Conservation (phyloP, 2,329 filamentous ascomycete species). For the Magnaporthiopsis incrustans region DNA sequence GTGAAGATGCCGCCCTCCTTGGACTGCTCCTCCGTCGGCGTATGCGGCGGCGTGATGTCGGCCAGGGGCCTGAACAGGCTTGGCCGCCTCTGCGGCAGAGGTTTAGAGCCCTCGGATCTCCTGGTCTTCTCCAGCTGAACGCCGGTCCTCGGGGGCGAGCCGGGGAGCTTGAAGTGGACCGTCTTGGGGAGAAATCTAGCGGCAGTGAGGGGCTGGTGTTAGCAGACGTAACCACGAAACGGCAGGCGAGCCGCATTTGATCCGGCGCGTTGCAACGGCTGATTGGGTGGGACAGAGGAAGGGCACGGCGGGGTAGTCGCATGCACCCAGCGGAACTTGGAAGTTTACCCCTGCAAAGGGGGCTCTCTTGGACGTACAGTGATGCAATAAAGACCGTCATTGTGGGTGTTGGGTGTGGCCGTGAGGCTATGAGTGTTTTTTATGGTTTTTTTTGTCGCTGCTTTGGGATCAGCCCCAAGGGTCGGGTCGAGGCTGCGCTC, state of each 20-base stretch:
- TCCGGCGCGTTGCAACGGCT: background rate
- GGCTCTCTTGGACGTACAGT: constrained; percentile 18
- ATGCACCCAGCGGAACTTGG: background rate
- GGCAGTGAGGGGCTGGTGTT: background rate
- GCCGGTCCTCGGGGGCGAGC: constrained; percentile 32
- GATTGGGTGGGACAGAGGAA: background rate
- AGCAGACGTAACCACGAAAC: constrained; percentile 1
- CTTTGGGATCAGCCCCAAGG: background rate
- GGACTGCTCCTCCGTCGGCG: constrained; percentile 38
- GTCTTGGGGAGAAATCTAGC: constrained; percentile 85
- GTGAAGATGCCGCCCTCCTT: constrained; percentile 40
- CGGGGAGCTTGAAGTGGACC: constrained; percentile 70
- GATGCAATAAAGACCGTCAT: constrained; percentile 46
- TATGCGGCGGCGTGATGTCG: constrained; percentile 47
- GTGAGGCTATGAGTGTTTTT: background rate
- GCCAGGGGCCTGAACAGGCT: constrained; percentile 44
- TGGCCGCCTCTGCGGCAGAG: constrained; percentile 30
- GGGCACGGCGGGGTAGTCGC: background rate
- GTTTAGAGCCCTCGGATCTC: constrained; percentile 16
- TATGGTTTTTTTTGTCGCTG: background rate
- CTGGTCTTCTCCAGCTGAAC: constrained; percentile 14
- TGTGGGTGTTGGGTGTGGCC: constrained; percentile 17
- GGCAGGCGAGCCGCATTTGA: background rate
- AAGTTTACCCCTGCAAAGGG: background rate
- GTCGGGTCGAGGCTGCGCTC: background rate